These are phyloP conservation scores for Sechiopsis laciniata DNA, from an alignment of 306 rosid genomes.

Conservation along the genomic window DNA sequence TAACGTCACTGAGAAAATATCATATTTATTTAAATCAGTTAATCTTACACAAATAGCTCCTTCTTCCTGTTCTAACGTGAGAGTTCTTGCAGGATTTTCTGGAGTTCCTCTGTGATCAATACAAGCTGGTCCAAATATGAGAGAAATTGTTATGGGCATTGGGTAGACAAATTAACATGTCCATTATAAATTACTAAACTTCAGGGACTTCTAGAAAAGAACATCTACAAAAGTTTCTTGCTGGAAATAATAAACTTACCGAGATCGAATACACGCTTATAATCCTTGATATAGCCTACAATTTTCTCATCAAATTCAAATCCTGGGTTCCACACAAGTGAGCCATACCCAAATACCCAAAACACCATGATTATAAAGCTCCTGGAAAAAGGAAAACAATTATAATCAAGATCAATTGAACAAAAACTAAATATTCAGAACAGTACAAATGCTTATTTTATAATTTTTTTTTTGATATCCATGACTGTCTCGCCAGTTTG, in stretches of 20 bases:
- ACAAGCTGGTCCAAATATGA: slow-evolving; percentile 48
- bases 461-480: too few species aligned
- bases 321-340: slow-evolving; percentile 95
- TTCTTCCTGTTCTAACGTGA: slow-evolving; percentile 73
- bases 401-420: neutral
- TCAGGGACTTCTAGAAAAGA: neutral
- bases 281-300: slow-evolving; percentile 76
- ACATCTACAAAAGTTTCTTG: neutral
- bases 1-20: neutral
- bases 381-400: slow-evolving; percentile 28
- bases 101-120: slow-evolving; percentile 94
- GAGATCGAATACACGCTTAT: slow-evolving; percentile 85
- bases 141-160: neutral
- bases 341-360: slow-evolving; percentile 97
- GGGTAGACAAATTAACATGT: neutral
- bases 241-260: slow-evolving; percentile 36
- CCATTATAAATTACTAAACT: neutral
- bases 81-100: slow-evolving; percentile 87
- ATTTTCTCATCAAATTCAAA: slow-evolving; percentile 78
- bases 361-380: slow-evolving; percentile 56
- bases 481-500: too few species aligned
- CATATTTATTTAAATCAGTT: neutral
- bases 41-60: slow-evolving; percentile 73
- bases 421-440: neutral
- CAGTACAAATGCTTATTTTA: too few species aligned